phyloP scores from a whole-genome alignment of 164 flowering plant species.

The Kingdonia uniflora region DNA sequence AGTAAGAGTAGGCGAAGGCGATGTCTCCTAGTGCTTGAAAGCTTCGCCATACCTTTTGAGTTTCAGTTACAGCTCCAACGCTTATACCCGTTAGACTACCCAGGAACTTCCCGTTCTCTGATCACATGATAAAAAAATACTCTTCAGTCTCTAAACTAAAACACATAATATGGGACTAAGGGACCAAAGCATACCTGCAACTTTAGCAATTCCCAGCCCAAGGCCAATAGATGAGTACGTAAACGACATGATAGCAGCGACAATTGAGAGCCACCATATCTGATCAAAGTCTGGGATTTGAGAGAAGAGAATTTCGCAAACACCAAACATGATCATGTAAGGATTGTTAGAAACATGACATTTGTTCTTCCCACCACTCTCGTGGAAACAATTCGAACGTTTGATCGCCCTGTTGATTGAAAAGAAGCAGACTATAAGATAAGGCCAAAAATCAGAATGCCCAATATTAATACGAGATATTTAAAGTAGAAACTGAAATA shows the following conservation, averaged over 20 bases:
- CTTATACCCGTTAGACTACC: slow-evolving; percentile 12
- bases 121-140: background rate
- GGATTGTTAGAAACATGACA: slow-evolving; percentile 7
- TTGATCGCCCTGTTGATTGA: slow-evolving; percentile 10
- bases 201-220: slow-evolving; percentile 11
- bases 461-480: too few species aligned
- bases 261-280: slow-evolving; percentile 10
- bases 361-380: slow-evolving; percentile 3
- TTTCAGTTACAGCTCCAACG: slow-evolving; percentile 7
- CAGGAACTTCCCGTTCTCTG: slow-evolving; percentile 4
- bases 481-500: too few species aligned
- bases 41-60: slow-evolving; percentile 14
- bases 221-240: slow-evolving; percentile 8
- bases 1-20: slow-evolving; percentile 12
- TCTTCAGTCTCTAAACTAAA: background rate
- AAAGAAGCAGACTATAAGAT: too few species aligned
- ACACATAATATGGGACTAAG: background rate
- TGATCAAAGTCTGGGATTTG: slow-evolving; percentile 14
- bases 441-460: background rate
- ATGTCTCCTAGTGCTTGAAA: slow-evolving; percentile 14
- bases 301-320: slow-evolving; percentile 7
- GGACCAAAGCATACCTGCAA: slow-evolving; percentile 3
- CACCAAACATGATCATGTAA: slow-evolving; percentile 13
- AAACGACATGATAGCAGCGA: slow-evolving; percentile 9
- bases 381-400: slow-evolving; percentile 11